Evolutionary conservation across 805 yeast species (phyloP), one percentile per base, ranked within the genome.

Genomic region (Yamadazyma kitorensis): DNA sequence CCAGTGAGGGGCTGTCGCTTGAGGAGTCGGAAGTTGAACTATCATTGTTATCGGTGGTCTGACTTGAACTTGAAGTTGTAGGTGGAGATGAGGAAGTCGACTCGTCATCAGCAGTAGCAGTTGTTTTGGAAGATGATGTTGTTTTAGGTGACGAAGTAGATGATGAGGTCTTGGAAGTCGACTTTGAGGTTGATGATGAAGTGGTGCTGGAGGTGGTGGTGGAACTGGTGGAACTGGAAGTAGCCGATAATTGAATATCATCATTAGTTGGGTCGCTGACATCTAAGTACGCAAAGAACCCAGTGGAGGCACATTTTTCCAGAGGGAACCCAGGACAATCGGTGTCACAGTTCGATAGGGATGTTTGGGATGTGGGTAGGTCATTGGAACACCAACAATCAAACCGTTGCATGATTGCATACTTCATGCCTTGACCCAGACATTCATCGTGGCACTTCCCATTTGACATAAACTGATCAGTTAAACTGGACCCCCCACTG

Each of bases 341-440:
- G 3, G 34, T 34, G 16, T 46, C 41, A 51, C 79, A 74, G 18
- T 57, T 41, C n/a, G 50, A 35, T 8, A 61, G 24, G 18, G 48
- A 41, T 0, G 60, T 61, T 0, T 78, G 63, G 12, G 51, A 44
- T 1, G 49, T 61, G 0, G 86, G 86, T 14, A 68, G 54, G 6
- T 48, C 41, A 47, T 79, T 68, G 5, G 84, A 68, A 50, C 87
- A 80, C 81, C 82, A 81, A 52, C 87, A 80, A 29, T 59, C 24
- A 24, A 57, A 41, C n/a, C 62, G 66, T 43, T 64, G 77, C 23
- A 80, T 55, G 25, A 80, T 68, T 12, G 78, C 86, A 38, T 67
- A 76, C 7, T 75, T 65, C 41, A 60, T 70, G 6, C 72, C 73
- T n/a, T 42, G 34, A 6, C 36, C 43, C 1, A 36, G 12, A 48